Evolutionary conservation across 768 basidiomycete species (phyloP).

Genomic region (Boletus sp.): DNA sequence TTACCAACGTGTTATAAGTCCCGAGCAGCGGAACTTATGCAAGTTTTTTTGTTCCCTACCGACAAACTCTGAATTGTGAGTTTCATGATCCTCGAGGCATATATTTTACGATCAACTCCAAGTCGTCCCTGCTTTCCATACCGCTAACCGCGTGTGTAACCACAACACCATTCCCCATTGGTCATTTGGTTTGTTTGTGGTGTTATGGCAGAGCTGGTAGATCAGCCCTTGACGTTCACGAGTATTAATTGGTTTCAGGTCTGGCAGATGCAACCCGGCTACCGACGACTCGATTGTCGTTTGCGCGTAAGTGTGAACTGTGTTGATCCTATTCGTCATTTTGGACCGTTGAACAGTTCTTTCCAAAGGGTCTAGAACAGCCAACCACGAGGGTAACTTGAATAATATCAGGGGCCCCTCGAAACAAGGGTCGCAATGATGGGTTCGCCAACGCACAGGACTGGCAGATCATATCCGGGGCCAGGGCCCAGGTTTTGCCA

Average conservation of each 20-base stretch:
- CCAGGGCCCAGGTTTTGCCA: neutral
- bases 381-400: neutral
- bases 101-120: neutral
- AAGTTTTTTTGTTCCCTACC: neutral
- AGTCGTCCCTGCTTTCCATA: neutral
- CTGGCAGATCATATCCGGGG: too few relatives aligned
- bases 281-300: neutral
- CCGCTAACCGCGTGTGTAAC: neutral
- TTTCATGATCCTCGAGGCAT: neutral
- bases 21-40: neutral
- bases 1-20: neutral
- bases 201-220: neutral
- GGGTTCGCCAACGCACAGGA: neutral
- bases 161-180: neutral
- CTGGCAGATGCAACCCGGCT: neutral
- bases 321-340: neutral
- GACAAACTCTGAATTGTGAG: neutral
- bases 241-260: neutral
- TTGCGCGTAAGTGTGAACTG: neutral
- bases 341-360: neutral
- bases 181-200: neutral
- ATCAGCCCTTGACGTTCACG: neutral
- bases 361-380: neutral
- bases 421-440: neutral
- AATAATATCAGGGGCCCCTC: neutral